These are phyloP conservation scores for Mycena pura DNA, from an alignment of 768 basidiomycete species.

Conservation along the genomic window DNA sequence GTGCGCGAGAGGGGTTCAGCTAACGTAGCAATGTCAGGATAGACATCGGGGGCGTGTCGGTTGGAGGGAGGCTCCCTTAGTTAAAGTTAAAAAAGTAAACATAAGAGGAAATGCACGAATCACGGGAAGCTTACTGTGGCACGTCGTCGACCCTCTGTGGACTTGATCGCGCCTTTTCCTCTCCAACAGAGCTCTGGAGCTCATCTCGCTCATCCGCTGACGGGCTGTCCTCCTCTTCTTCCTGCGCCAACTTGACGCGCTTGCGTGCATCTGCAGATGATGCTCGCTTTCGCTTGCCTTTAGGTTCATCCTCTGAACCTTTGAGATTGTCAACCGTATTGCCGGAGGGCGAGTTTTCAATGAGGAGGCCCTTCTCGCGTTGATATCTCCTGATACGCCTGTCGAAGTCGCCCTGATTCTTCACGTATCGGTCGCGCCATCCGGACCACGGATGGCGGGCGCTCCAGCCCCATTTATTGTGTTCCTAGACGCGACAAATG, in stretches of 20 bases:
- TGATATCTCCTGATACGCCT: slow-evolving; percentile 48
- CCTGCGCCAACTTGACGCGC: background rate
- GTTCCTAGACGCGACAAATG: slow-evolving; percentile 39
- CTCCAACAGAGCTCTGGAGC: no score
- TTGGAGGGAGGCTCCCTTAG: background rate
- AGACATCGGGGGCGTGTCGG: slow-evolving; percentile 12
- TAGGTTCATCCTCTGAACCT: slow-evolving; percentile 1
- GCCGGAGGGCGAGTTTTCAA: slow-evolving; percentile 13
- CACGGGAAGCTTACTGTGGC: background rate
- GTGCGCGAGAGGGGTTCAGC: background rate
- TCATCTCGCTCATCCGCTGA: slow-evolving; percentile 12
- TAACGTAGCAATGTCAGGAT: slow-evolving; percentile 10
- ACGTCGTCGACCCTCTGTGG: background rate
- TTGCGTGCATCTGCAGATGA: background rate
- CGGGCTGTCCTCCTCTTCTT: background rate
- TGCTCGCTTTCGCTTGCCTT: slow-evolving; percentile 9
- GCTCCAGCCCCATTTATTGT: slow-evolving; percentile 58
- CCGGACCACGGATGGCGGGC: slow-evolving; percentile 60
- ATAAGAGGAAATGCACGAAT: background rate
- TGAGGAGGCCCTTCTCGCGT: slow-evolving; percentile 33
- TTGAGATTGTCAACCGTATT: slow-evolving; percentile 13
- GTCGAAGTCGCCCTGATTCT: slow-evolving; percentile 51
- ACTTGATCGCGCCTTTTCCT: slow-evolving; percentile 10
- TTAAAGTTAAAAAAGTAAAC: background rate
- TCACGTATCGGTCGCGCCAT: slow-evolving; percentile 68